Evolutionary conservation across 805 yeast species (phyloP).

Genomic region (Komagataella mondaviorum): DNA sequence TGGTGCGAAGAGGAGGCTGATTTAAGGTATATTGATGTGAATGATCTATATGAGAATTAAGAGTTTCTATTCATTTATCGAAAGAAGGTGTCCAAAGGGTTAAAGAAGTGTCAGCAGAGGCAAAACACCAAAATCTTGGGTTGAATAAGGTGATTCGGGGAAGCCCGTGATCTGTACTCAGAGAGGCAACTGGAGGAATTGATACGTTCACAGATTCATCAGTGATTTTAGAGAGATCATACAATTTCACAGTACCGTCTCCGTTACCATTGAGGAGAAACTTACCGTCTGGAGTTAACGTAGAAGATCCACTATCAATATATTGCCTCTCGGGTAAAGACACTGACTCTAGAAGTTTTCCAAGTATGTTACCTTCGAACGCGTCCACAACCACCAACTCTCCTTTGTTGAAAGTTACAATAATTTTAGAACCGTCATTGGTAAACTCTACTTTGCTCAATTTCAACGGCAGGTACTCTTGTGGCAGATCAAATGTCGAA

Average conservation of each 20-base stretch:
- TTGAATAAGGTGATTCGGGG: constrained; percentile 44
- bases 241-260: constrained; percentile 35
- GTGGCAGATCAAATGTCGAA: constrained; percentile 24
- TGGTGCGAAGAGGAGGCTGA: constrained; percentile 61
- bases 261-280: constrained; percentile 49
- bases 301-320: constrained; percentile 40
- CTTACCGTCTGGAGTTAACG: constrained; percentile 57
- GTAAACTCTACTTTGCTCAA: constrained; percentile 24
- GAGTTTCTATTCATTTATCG: background rate
- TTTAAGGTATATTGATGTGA: constrained; percentile 49
- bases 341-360: constrained; percentile 32
- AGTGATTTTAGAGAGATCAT: constrained; percentile 24
- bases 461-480: background rate
- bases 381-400: constrained; percentile 59
- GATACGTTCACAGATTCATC: background rate
- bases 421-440: constrained; percentile 26
- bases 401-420: constrained; percentile 30
- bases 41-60: constrained; percentile 14
- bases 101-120: constrained; percentile 40
- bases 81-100: background rate
- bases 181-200: constrained; percentile 7
- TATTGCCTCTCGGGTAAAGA: constrained; percentile 25
- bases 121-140: constrained; percentile 46
- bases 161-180: constrained; percentile 15
- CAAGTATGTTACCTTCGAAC: constrained; percentile 39